These are phyloP conservation scores for Colletotrichum orchidophilum DNA, from an alignment of 2,329 filamentous ascomycete species.

Conservation along the genomic window DNA sequence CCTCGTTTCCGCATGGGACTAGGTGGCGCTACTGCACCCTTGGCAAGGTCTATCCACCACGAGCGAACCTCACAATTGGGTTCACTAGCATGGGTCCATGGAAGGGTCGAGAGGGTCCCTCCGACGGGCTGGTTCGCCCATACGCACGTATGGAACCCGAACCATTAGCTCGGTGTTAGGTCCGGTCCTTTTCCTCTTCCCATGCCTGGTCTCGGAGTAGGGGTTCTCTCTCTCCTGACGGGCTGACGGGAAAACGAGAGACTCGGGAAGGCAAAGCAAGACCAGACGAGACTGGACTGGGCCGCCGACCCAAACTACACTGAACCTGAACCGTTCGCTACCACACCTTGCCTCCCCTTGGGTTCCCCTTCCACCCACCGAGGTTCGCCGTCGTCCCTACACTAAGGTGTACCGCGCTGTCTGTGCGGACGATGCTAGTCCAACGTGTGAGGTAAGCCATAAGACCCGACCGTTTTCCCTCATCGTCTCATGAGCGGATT, in stretches of 20 bases:
- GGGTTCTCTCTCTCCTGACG: not conserved
- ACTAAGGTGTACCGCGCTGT: not conserved
- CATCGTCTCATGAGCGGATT: slow-evolving; percentile 16
- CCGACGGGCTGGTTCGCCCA: slow-evolving; percentile 14
- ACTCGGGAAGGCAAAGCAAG: not conserved
- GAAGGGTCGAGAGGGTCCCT: not conserved
- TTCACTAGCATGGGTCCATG: slow-evolving; percentile 3
- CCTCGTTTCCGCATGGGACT: slow-evolving; percentile 10
- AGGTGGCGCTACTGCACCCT: slow-evolving; percentile 22
- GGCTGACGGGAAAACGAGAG: not conserved
- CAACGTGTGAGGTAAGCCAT: slow-evolving; percentile 11
- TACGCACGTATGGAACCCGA: slow-evolving; percentile 17
- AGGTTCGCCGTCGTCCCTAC: slow-evolving; percentile 7
- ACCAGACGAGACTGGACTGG: not conserved
- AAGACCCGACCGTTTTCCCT: slow-evolving; percentile 20
- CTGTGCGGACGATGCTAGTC: slow-evolving; percentile 15
- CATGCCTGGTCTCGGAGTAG: not conserved
- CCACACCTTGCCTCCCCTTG: slow-evolving; percentile 3
- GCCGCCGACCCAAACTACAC: not conserved
- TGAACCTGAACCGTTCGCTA: not conserved
- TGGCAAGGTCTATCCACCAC: slow-evolving; percentile 19
- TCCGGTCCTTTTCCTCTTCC: slow-evolving; percentile 9
- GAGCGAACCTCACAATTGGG: slow-evolving; percentile 30
- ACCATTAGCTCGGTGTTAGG: slow-evolving; percentile 21
- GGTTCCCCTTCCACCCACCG: not conserved